These are phyloP conservation scores for Leucosporidium scottii DNA, from an alignment of 768 basidiomycete species.

Conservation along the genomic window DNA sequence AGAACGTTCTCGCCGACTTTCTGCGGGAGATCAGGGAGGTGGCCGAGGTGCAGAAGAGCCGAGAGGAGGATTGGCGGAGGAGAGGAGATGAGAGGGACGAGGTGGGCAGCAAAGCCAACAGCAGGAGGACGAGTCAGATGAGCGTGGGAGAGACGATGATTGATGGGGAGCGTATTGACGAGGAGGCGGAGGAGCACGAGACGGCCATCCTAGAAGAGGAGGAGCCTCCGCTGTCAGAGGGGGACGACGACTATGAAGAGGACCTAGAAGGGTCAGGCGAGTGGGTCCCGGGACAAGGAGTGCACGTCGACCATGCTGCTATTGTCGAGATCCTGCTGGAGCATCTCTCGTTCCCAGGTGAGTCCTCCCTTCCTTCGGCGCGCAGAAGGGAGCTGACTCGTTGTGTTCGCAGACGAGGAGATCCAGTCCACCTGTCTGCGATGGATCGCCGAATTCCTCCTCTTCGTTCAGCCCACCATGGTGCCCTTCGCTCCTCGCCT, in stretches of 20 bases:
- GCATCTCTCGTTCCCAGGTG: slow-evolving; percentile 71
- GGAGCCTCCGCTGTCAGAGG: slow-evolving; percentile 17
- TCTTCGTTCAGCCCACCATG: slow-evolving; percentile 82
- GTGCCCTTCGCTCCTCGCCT: slow-evolving; percentile 89
- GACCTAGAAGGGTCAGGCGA: slow-evolving; percentile 46
- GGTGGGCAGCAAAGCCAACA: neutral
- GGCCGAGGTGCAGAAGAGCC: slow-evolving; percentile 42
- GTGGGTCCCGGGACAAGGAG: slow-evolving; percentile 91
- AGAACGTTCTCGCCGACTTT: slow-evolving; percentile 73
- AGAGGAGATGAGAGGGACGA: slow-evolving; percentile 14
- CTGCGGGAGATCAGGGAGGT: slow-evolving; percentile 84
- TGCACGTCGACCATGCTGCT: slow-evolving; percentile 79
- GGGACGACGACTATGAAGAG: slow-evolving; percentile 38
- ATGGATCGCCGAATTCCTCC: slow-evolving; percentile 87
- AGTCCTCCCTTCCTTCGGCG: slow-evolving; percentile 39
- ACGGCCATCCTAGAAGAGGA: slow-evolving; percentile 23
- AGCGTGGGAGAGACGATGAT: neutral
- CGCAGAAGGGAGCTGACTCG: neutral
- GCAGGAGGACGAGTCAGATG: slow-evolving; percentile 1
- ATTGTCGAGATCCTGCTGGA: slow-evolving; percentile 88
- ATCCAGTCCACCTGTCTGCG: slow-evolving; percentile 88
- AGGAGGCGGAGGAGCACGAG: slow-evolving; percentile 40
- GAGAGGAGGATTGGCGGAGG: slow-evolving; percentile 7
- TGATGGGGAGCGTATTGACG: slow-evolving; percentile 44
- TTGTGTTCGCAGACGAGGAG: slow-evolving; percentile 62